A percentile compares a stretch with the other conserved stretches of the same genome.
Conservation (phyloP, 2,329 filamentous ascomycete genomes). For the Aspergillus fijiensis region DNA sequence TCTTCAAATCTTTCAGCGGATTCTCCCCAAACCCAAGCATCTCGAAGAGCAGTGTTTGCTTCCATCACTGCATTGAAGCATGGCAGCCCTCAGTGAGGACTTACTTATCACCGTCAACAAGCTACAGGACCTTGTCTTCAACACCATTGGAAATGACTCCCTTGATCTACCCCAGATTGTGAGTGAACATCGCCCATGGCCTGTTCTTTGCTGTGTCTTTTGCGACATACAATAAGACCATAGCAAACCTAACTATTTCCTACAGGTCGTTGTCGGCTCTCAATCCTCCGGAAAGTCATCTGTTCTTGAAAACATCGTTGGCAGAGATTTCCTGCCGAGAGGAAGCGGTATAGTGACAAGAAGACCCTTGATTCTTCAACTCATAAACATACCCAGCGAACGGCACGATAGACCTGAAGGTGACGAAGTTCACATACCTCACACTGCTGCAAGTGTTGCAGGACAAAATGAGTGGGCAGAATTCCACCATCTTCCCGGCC, state of each 20-base stretch:
- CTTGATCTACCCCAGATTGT: constrained; percentile 98
- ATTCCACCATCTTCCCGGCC: constrained; percentile 90
- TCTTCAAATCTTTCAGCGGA: background rate
- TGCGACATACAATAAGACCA: constrained; percentile 1
- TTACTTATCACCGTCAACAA: constrained; percentile 95
- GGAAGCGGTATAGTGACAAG: constrained; percentile 96
- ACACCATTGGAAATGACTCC: constrained; percentile 98
- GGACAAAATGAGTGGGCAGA: constrained; percentile 80
- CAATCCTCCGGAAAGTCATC: constrained; percentile 98
- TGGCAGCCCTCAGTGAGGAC: constrained; percentile 95
- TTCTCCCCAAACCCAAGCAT: background rate
- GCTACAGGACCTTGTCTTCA: constrained; percentile 97
- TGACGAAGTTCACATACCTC: constrained; percentile 67
- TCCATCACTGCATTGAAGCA: constrained; percentile 41
- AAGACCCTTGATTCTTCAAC: constrained; percentile 89
- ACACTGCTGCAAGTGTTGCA: constrained; percentile 72
- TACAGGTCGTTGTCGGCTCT: constrained; percentile 92
- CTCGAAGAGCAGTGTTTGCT: background rate
- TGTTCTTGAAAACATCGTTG: constrained; percentile 97
- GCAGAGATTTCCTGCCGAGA: constrained; percentile 92
- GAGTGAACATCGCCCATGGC: constrained; percentile 40
- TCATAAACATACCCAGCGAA: constrained; percentile 88
- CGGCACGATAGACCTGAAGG: constrained; percentile 66
- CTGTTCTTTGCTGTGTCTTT: background rate
- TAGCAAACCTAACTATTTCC: constrained; percentile 11